phyloP scores from a whole-genome alignment of 2,329 filamentous ascomycete species.

The Fusarium avenaceum region DNA sequence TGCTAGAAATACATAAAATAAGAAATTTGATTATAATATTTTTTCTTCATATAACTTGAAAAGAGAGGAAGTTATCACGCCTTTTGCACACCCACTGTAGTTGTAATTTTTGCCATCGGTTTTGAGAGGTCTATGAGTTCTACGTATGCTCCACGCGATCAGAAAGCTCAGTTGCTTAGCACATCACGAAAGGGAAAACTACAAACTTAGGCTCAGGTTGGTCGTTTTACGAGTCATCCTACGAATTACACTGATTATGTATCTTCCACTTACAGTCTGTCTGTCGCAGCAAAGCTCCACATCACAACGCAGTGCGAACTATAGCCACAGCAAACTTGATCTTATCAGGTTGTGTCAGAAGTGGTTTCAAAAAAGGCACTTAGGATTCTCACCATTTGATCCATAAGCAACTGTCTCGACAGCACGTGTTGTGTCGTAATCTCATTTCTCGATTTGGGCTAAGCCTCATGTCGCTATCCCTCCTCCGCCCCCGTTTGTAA shows the following conservation, averaged over 20 bases:
- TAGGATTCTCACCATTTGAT: constrained; percentile 44
- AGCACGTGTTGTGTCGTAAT: constrained; percentile 23
- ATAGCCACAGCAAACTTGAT: constrained; percentile 26
- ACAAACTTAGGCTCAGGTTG: neutral
- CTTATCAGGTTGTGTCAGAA: constrained; percentile 42
- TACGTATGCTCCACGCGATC: neutral
- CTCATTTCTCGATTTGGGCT: constrained; percentile 36
- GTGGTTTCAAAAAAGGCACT: constrained; percentile 29
- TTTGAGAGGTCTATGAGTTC: too few relatives aligned
- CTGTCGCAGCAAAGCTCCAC: neutral
- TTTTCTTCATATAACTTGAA: too few relatives aligned
- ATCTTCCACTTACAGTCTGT: constrained; percentile 19
- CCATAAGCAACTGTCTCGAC: constrained; percentile 7
- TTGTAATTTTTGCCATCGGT: too few relatives aligned
- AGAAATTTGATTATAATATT: too few relatives aligned
- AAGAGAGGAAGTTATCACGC: too few relatives aligned
- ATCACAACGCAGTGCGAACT: neutral
- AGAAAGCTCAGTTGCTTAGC: neutral
- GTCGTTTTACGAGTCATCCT: neutral
- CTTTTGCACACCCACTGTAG: too few relatives aligned
- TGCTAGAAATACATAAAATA: too few relatives aligned
- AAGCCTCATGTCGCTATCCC: constrained; percentile 21
- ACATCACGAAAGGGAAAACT: neutral
- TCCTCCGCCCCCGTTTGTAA: constrained; percentile 6
- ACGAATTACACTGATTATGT: neutral